Evolutionary conservation across 2,329 filamentous ascomycete species (phyloP).

Genomic region (Aspergillus sp.): DNA sequence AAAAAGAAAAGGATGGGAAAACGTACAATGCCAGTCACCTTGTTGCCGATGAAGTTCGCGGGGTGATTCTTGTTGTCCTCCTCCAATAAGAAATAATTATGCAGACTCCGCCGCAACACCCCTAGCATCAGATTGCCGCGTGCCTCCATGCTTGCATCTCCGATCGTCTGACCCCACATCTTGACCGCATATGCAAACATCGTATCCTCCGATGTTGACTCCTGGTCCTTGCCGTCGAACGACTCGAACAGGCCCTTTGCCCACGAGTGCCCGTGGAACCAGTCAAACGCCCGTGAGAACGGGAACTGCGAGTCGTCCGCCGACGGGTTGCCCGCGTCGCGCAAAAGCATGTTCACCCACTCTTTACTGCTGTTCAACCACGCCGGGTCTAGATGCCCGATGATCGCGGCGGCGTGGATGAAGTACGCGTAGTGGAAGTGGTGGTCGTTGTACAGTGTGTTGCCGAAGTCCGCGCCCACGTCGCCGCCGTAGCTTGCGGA

Average conservation of each 20-base stretch:
- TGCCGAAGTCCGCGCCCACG: slow-evolving; percentile 73
- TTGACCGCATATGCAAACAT: slow-evolving; percentile 83
- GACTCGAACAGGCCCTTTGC: slow-evolving; percentile 55
- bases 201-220: slow-evolving; percentile 82
- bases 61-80: slow-evolving; percentile 64
- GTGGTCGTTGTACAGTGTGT: slow-evolving; percentile 64
- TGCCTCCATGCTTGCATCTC: slow-evolving; percentile 71
- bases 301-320: slow-evolving; percentile 66
- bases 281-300: slow-evolving; percentile 77
- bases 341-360: slow-evolving; percentile 75
- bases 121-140: slow-evolving; percentile 78
- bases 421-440: slow-evolving; percentile 72
- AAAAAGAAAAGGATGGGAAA: slow-evolving; percentile 40
- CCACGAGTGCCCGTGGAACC: slow-evolving; percentile 93
- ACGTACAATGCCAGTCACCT: slow-evolving; percentile 51
- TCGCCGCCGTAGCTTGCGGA: slow-evolving; percentile 63
- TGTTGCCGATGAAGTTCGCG: slow-evolving; percentile 69
- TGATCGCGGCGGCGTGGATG: slow-evolving; percentile 74
- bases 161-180: slow-evolving; percentile 78
- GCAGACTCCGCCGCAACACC: slow-evolving; percentile 63
- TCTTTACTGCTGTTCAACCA: slow-evolving; percentile 68
- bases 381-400: slow-evolving; percentile 65
- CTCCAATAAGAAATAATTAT: slow-evolving; percentile 74
- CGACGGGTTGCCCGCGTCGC: slow-evolving; percentile 74
- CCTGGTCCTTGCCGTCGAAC: slow-evolving; percentile 51